These are phyloP conservation scores for Kalmanozyma brasiliensis DNA, from an alignment of 1,284 basidiomycete species.

Conservation along the genomic window DNA sequence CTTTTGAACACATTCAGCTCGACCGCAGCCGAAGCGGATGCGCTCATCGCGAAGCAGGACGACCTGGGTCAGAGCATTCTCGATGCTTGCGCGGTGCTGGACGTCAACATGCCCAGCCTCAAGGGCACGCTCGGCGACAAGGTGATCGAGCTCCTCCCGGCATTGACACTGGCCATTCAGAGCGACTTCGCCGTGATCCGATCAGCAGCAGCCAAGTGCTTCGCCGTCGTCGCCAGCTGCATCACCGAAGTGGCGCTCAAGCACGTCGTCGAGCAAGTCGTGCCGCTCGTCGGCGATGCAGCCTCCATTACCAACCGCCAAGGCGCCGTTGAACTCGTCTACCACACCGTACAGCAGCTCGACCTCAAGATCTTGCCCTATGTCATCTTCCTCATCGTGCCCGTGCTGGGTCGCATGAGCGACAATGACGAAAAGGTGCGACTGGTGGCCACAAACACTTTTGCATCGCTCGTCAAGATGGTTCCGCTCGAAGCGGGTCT, in stretches of 20 bases:
- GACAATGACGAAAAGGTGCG: slow-evolving; percentile 91
- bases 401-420: slow-evolving; percentile 96
- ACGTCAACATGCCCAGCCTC: slow-evolving; percentile 81
- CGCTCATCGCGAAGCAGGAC: slow-evolving; percentile 35
- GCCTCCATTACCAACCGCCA: slow-evolving; percentile 82
- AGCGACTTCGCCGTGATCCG: slow-evolving; percentile 89
- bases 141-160: slow-evolving; percentile 79
- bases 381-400: slow-evolving; percentile 95
- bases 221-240: slow-evolving; percentile 86
- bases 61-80: slow-evolving; percentile 85
- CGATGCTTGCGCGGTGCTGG: slow-evolving; percentile 89
- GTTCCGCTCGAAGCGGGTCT: slow-evolving; percentile 96
- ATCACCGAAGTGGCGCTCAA: slow-evolving; percentile 88
- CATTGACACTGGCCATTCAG: slow-evolving; percentile 79
- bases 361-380: slow-evolving; percentile 96
- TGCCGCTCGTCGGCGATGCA: slow-evolving; percentile 88
- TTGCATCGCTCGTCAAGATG: slow-evolving; percentile 98
- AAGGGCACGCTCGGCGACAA: slow-evolving; percentile 78
- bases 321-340: slow-evolving; percentile 84
- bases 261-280: slow-evolving; percentile 82
- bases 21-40: slow-evolving; percentile 70
- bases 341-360: slow-evolving; percentile 88
- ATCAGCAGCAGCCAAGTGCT: slow-evolving; percentile 84
- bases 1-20: slow-evolving; percentile 76
- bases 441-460: slow-evolving; percentile 92